Percentiles rank a stretch among this genome's conserved stretches.
Conservation (phyloP, 1,284 basidiomycete genomes). For the Rhodotorula sp. region DNA sequence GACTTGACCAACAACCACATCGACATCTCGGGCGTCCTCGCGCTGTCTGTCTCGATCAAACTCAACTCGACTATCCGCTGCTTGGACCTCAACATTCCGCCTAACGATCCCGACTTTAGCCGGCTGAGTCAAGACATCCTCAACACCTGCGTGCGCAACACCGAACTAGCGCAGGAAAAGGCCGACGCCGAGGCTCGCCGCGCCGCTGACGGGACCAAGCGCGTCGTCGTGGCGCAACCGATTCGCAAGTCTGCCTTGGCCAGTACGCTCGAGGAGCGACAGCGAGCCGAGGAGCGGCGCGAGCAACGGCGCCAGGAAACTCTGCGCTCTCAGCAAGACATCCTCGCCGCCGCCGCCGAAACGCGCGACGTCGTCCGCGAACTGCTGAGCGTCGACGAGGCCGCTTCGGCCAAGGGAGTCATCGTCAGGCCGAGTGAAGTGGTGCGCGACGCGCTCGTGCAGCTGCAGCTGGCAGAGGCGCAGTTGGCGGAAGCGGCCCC, state of each 20-base stretch:
- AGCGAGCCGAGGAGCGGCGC: constrained; percentile 40
- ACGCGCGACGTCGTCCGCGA: constrained; percentile 59
- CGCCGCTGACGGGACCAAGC: constrained; percentile 6
- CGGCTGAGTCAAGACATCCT: constrained; percentile 53
- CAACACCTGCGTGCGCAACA: constrained; percentile 79
- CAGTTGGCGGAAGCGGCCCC: constrained; percentile 40
- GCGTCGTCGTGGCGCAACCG: constrained; percentile 52
- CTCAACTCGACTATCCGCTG: constrained; percentile 81
- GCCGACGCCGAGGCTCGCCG: constrained; percentile 25
- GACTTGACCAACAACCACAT: constrained; percentile 55
- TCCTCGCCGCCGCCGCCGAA: constrained; percentile 57
- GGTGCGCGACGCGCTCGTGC: constrained; percentile 56
- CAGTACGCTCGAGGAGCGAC: constrained; percentile 50
- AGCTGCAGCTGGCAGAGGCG: constrained; percentile 45
- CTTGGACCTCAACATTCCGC: constrained; percentile 83
- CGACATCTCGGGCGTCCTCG: constrained; percentile 88
- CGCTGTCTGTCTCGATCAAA: constrained; percentile 78
- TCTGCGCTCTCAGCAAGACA: constrained; percentile 51
- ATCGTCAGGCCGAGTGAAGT: constrained; percentile 70
- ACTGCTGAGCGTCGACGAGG: constrained; percentile 61
- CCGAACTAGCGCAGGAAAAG: constrained; percentile 58
- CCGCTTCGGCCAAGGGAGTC: constrained; percentile 61
- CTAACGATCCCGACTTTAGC: constrained; percentile 84
- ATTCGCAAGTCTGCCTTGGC: constrained; percentile 54
- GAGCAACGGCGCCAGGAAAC: constrained; percentile 20